Evolutionary conservation across 371 early-diverging fungal genomes (phyloP).

Genomic region (Coemansia sp.): DNA sequence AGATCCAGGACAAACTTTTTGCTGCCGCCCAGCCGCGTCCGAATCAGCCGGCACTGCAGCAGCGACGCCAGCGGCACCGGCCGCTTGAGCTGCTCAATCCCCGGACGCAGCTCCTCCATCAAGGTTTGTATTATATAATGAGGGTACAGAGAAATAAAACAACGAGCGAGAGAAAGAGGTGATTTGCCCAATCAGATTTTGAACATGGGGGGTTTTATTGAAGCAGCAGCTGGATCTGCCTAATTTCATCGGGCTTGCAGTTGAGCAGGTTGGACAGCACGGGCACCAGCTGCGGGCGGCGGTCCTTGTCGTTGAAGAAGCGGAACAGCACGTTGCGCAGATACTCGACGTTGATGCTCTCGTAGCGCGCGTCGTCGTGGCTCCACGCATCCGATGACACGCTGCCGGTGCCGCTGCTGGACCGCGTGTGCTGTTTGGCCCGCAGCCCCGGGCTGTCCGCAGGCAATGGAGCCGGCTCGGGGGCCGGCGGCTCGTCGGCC

Average conservation of each 20-base stretch:
- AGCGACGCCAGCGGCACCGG: constrained; percentile 18
- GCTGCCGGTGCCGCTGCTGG: constrained; percentile 31
- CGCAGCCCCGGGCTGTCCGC: background rate
- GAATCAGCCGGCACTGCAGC: constrained; percentile 26
- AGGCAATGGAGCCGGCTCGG: background rate
- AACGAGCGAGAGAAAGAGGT: background rate
- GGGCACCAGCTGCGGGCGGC: constrained; percentile 75
- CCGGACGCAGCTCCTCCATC: background rate
- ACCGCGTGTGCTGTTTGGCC: constrained; percentile 17
- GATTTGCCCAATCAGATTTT: too few relatives aligned
- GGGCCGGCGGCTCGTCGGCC: background rate
- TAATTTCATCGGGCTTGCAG: constrained; percentile 77
- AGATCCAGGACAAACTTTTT: constrained; percentile 9
- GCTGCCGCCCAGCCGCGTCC: background rate
- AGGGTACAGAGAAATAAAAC: background rate
- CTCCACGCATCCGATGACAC: constrained; percentile 1
- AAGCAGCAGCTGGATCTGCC: constrained; percentile 56
- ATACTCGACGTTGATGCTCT: constrained; percentile 78
- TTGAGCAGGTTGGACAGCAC: constrained; percentile 78
- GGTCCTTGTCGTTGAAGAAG: constrained; percentile 79
- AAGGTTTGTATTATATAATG: too few relatives aligned
- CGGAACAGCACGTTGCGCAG: constrained; percentile 79
- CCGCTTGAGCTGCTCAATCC: constrained; percentile 1
- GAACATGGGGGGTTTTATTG: constrained; percentile 8
- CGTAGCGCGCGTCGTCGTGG: constrained; percentile 49